A percentile compares a stretch with the other conserved stretches of the same genome.
Conservation (phyloP, 2,329 filamentous ascomycete genomes). For the Pseudocercospora crystallina region DNA sequence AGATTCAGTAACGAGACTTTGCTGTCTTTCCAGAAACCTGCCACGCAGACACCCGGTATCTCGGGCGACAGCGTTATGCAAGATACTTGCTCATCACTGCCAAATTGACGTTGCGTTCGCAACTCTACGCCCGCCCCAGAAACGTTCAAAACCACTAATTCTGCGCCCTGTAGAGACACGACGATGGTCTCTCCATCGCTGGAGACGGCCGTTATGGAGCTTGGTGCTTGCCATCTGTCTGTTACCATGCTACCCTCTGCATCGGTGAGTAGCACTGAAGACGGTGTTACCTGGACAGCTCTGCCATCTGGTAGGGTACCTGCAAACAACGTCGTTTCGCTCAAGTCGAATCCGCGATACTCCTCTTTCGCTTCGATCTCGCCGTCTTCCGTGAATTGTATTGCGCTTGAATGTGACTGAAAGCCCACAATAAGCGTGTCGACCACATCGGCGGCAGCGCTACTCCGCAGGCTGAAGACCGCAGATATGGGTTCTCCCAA, state of each 20-base stretch:
- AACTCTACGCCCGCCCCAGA: slow-evolving; percentile 56
- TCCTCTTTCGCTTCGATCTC: slow-evolving; percentile 83
- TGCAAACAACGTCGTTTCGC: slow-evolving; percentile 69
- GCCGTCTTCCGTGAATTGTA: slow-evolving; percentile 70
- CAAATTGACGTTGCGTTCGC: slow-evolving; percentile 60
- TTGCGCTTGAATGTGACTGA: slow-evolving; percentile 78
- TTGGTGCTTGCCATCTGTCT: slow-evolving; percentile 58
- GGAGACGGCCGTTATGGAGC: slow-evolving; percentile 73
- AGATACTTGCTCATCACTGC: slow-evolving; percentile 73
- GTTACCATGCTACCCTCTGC: slow-evolving; percentile 53
- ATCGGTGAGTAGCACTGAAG: slow-evolving; percentile 62
- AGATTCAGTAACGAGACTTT: slow-evolving; percentile 73
- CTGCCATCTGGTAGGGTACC: slow-evolving; percentile 61
- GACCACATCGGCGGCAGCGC: slow-evolving; percentile 63
- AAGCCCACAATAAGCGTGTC: slow-evolving; percentile 81
- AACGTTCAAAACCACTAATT: slow-evolving; percentile 68
- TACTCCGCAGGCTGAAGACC: slow-evolving; percentile 62
- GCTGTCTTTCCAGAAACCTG: slow-evolving; percentile 86
- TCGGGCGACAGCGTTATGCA: slow-evolving; percentile 74
- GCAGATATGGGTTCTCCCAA: slow-evolving; percentile 52
- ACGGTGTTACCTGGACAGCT: slow-evolving; percentile 74
- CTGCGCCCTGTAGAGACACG: slow-evolving; percentile 73
- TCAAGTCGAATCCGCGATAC: slow-evolving; percentile 69
- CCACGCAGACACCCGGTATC: slow-evolving; percentile 66
- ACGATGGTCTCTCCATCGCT: slow-evolving; percentile 69